Conservation (phyloP, 345 rosid species). For the Bruguiera sexangula region DNA sequence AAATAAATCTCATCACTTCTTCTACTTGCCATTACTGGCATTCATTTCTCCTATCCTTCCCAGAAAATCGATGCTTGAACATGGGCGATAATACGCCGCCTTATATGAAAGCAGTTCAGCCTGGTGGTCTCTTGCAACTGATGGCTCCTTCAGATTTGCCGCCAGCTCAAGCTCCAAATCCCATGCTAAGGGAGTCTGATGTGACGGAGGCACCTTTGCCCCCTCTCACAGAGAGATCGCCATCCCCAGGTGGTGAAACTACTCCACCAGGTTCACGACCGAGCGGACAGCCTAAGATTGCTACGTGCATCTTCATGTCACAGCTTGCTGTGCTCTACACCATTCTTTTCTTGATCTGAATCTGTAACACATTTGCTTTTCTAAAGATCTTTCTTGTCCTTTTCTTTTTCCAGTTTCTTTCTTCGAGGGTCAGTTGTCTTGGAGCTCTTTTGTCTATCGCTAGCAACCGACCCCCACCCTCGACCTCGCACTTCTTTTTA, state of each 20-base stretch:
- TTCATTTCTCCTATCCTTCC: slow-evolving; percentile 5
- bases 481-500: too few relatives aligned
- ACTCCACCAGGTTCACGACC: slow-evolving; percentile 33
- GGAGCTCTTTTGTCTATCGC: slow-evolving; percentile 12
- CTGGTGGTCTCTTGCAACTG: slow-evolving; percentile 41
- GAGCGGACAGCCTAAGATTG: slow-evolving; percentile 44
- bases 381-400: slow-evolving; percentile 7
- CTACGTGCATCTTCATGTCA: slow-evolving; percentile 36
- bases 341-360: slow-evolving; percentile 39
- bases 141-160: slow-evolving; percentile 26
- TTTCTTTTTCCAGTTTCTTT: background rate
- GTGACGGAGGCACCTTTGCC: slow-evolving; percentile 68
- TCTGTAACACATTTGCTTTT: background rate
- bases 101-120: slow-evolving; percentile 56
- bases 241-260: slow-evolving; percentile 16
- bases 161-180: slow-evolving; percentile 67
- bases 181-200: slow-evolving; percentile 49
- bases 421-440: slow-evolving; percentile 15
- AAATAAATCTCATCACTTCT: background rate
- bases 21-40: background rate
- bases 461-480: too few relatives aligned
- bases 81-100: slow-evolving; percentile 16
- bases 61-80: slow-evolving; percentile 59
- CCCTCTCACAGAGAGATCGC: slow-evolving; percentile 18
- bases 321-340: slow-evolving; percentile 36